These are phyloP conservation scores for Dendrobium nobile DNA, from an alignment of 106 monocot species.

Conservation along the genomic window DNA sequence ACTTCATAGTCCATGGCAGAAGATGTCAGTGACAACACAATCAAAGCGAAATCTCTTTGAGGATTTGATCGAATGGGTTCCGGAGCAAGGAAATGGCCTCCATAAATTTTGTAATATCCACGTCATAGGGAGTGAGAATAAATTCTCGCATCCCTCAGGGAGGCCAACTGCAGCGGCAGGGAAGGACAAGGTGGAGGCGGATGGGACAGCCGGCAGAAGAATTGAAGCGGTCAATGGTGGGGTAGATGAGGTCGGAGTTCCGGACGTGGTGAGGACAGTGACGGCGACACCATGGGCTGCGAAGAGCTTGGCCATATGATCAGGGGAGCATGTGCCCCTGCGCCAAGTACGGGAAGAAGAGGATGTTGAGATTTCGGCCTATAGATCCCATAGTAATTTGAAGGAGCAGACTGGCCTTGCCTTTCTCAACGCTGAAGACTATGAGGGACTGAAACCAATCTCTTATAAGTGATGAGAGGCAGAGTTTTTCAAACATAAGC, in stretches of 20 bases:
- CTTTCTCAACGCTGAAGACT: no score
- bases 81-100: background rate
- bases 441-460: no score
- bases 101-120: background rate
- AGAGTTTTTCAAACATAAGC: no score
- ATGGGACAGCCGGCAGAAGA: background rate
- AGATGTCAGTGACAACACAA: background rate
- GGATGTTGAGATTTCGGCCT: no score
- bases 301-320: background rate
- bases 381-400: no score
- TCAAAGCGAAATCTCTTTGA: background rate
- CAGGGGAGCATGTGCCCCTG: background rate
- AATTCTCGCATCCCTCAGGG: slow-evolving; percentile 2
- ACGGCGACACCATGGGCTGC: background rate
- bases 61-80: background rate
- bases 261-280: slow-evolving; percentile 20
- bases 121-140: background rate
- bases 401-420: no score
- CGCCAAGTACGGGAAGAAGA: background rate
- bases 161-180: background rate
- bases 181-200: slow-evolving; percentile 4
- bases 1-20: no score
- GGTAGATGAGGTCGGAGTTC: background rate
- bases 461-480: no score
- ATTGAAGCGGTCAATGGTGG: background rate